These are phyloP conservation scores for Alternaria brassicae DNA, from an alignment of 2,329 filamentous ascomycete genomes.

Conservation along the genomic window DNA sequence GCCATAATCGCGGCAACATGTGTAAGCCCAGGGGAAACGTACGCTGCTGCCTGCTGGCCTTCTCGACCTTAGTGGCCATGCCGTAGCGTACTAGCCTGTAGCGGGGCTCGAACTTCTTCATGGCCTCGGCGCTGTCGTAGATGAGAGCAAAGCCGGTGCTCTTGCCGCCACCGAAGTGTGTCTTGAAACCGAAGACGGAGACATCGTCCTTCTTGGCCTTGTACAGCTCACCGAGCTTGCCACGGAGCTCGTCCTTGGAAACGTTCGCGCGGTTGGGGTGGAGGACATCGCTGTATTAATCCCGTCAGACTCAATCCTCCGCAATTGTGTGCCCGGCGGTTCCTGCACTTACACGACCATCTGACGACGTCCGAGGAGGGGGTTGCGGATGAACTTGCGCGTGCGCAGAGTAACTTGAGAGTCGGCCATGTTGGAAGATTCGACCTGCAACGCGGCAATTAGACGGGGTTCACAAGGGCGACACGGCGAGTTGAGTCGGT, in stretches of 20 bases:
- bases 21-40: conserved; percentile 60
- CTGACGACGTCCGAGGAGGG: conserved; percentile 97
- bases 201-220: conserved; percentile 98
- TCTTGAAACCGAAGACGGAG: conserved; percentile 97
- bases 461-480: conserved; percentile 12
- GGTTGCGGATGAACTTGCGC: conserved; percentile 99
- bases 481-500: conserved; percentile 12
- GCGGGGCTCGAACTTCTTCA: conserved; percentile 99
- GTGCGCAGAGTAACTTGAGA: conserved; percentile 71
- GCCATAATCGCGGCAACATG: conserved; percentile 12
- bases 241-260: conserved; percentile 97
- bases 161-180: conserved; percentile 99
- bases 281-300: conserved; percentile 85
- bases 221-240: conserved; percentile 94
- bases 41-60: conserved; percentile 98
- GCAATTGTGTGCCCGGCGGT: conserved; percentile 20
- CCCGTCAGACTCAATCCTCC: conserved; percentile 40
- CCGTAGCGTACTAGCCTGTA: conserved; percentile 97
- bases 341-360: conserved; percentile 85
- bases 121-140: conserved; percentile 96
- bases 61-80: conserved; percentile 92
- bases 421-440: conserved; percentile 79
- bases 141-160: conserved; percentile 98
- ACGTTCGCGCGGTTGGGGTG: conserved; percentile 98
- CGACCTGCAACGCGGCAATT: conserved; percentile 39